Base-by-base conservation (phyloP, 1,139 yeast species). In the Zygosaccharomyces sapae region DNA sequence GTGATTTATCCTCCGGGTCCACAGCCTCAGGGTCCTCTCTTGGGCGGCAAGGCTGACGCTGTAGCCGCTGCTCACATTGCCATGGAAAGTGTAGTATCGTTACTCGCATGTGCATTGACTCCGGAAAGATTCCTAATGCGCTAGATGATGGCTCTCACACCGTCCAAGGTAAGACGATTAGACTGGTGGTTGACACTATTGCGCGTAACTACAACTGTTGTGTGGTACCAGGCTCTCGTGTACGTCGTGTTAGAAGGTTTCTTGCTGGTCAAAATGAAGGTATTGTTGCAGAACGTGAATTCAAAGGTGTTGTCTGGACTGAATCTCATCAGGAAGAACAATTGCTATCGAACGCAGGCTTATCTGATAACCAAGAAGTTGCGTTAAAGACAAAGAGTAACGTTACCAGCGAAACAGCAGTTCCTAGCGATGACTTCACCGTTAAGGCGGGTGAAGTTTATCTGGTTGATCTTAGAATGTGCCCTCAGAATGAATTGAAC, bases 241-340 rank as follows among this genome's bases (percentile, higher is more conserved):
- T 92, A 37, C 83, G 98, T 71, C 79, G 96, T 67, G 76, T 90
- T 51, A 80, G 96, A 73, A 80, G 97, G 64, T 92, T 90, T 63
- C 79, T 92, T 63, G 95, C 96, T 29, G 98, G 98, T 46, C 98
- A 92, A 73, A 84, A 90, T 51, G 95, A 87, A 61, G 88, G 88
- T 60, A 76, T 87, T 49, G 95, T 90, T 54, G 92, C 90, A 40
- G 97, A 92, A 70, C 79, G 83, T 62, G 97, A 89, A 58, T 85
- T 83, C 68, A 88, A 89, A 69, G 97, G 96, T 62, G 94, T 89
- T 44, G 86, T 78, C 30, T 92, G 98, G 97, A 80, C 83, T 47
- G 92, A 85, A 67, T 76, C 83, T 38, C 86, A 84, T 65, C 95
- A 86, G 70, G 95, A 86, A 69, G 75, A 74, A 45, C 66, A 68